These are phyloP conservation scores for Lecanosticta acicola DNA, from an alignment of 2,329 filamentous ascomycete genomes.

Conservation along the genomic window DNA sequence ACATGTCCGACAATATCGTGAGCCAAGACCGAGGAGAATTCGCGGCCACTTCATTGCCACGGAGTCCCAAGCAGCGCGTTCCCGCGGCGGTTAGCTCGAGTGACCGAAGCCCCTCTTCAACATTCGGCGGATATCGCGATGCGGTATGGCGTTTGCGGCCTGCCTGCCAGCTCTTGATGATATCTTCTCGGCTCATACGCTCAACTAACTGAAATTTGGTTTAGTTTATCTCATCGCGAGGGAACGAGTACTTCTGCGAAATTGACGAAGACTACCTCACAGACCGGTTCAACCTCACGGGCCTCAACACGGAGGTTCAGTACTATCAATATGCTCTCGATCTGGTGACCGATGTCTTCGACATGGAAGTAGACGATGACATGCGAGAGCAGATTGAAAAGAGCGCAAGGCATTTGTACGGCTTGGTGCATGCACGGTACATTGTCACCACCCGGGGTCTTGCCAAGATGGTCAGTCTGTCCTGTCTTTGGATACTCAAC, in stretches of 20 bases:
- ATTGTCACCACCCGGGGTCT: slow-evolving; percentile 93
- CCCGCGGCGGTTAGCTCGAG: no score
- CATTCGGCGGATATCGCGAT: no score
- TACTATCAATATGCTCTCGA: slow-evolving; percentile 99
- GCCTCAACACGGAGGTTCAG: slow-evolving; percentile 92
- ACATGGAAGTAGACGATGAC: slow-evolving; percentile 96
- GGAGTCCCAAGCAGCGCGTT: no score
- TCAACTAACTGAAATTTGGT: slow-evolving; percentile 14
- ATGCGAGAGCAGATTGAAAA: slow-evolving; percentile 98
- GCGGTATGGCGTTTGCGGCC: no score
- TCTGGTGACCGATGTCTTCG: slow-evolving; percentile 95
- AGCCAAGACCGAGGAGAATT: no score
- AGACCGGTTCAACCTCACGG: slow-evolving; percentile 95
- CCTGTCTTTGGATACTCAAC: no score
- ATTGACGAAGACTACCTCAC: slow-evolving; percentile 99
- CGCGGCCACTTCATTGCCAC: no score
- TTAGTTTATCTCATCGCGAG: slow-evolving; percentile 94
- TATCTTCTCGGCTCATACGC: no score
- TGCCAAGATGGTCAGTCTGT: slow-evolving; percentile 77
- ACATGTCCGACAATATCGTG: no score
- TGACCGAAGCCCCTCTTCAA: not conserved
- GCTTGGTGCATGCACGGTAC: slow-evolving; percentile 90
- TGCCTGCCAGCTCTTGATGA: not conserved
- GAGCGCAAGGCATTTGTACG: slow-evolving; percentile 90
- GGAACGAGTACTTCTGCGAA: slow-evolving; percentile 99